These are phyloP conservation scores for Hymenoscyphus occultus DNA, from an alignment of 2,329 filamentous ascomycete species.

Conservation along the genomic window DNA sequence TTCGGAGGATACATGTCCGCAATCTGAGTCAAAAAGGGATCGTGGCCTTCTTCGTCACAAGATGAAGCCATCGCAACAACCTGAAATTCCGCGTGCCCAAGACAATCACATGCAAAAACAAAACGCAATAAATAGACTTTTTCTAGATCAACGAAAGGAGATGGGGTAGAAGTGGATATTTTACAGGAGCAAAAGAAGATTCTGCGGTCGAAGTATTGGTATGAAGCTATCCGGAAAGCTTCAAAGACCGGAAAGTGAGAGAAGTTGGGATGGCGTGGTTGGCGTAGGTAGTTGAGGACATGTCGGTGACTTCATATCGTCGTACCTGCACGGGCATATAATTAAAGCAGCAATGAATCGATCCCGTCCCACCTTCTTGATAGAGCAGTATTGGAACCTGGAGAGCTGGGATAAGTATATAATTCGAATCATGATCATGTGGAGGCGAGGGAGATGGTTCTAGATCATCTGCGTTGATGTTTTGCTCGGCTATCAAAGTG, in stretches of 20 bases:
- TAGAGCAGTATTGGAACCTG: no score
- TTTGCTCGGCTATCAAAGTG: no score
- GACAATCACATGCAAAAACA: conserved; percentile 28
- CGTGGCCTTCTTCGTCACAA: conserved; percentile 18
- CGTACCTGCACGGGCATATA: not conserved
- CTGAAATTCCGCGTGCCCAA: conserved; percentile 20
- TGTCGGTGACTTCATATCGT: conserved; percentile 2
- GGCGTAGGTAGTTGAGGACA: not conserved
- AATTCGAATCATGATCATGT: not conserved
- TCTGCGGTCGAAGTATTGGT: not conserved
- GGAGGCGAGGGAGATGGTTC: not conserved
- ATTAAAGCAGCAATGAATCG: not conserved
- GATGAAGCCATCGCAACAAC: conserved; percentile 18
- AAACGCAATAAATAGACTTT: conserved; percentile 11
- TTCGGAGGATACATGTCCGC: not conserved
- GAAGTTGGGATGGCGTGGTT: not conserved
- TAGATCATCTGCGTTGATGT: not conserved
- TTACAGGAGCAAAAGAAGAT: conserved; percentile 10
- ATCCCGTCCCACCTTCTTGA: no score
- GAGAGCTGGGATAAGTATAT: not conserved
- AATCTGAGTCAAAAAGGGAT: conserved; percentile 9
- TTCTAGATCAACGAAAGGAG: conserved; percentile 1
- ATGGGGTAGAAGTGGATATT: not conserved
- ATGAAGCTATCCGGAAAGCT: not conserved
- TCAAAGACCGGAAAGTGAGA: not conserved